Evolutionary conservation across 2,329 filamentous ascomycete species (phyloP), one percentile per base, ranked within the genome.

Genomic region (Fusarium nisikadoi): DNA sequence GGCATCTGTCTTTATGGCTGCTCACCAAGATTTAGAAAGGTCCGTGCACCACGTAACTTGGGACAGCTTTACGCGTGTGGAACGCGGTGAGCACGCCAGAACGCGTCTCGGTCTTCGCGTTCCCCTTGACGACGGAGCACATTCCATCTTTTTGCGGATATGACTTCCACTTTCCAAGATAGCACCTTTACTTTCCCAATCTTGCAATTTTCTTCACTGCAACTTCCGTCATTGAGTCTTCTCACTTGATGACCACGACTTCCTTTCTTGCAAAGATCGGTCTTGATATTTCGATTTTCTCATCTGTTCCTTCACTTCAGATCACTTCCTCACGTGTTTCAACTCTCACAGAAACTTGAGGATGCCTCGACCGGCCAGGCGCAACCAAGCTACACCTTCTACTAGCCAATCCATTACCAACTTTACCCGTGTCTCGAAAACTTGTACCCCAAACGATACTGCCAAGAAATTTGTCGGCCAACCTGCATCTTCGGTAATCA

Each of bases 371-470:
- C 71, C 71, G 27, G 60, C 73, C 61, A 77, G 72, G 70, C 72
- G 76, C 63, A 73, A 70, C 25, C 71, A 79, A 43, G 70, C 64
- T 50, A 61, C 49, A 35, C 66, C 72, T 60, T 47, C 72, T 33
- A 38, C 59, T 19, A 68, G 57, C 41, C 78, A 78, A 29, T 66
- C 78, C 70, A 86, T 88, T 60, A 80, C 77, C 79, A 81, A 72
- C 75, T 88, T 87, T 74, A 75, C 83, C 49, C 86, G 85, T 58
- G 78, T 87, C 52, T 86, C 85, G 38, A 88, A 88, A 78, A 75
- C 76, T 27, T 73, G 79, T 25, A 62, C 68, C 23, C 70, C 76
- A 25, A 65, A 68, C 20, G 76, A 78, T 46, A 43, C 62, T n/a
- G 72, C 80, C 13, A 84, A 85, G 72, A 83, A 84, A 68, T 75